A percentile compares a stretch with the other conserved stretches of the same genome.
phyloP scores from a whole-genome alignment of 1,284 basidiomycete genomes.

The Heterobasidion annosum region DNA sequence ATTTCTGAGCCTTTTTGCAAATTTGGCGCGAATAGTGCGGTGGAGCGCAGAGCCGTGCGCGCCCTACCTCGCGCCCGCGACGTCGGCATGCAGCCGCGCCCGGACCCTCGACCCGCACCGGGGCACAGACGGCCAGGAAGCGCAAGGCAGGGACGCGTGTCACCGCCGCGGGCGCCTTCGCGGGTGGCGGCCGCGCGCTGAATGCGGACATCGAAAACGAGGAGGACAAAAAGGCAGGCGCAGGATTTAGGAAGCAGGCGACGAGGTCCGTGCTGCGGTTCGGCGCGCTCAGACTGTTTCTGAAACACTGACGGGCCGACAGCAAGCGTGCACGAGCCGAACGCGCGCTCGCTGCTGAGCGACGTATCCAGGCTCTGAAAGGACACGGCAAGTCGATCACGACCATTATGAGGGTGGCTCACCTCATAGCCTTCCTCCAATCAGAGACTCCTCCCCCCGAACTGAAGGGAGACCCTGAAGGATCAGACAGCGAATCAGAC shows the following conservation, averaged over 20 bases:
- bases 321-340: constrained; percentile 73
- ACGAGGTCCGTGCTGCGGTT: constrained; percentile 36
- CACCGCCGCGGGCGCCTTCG: constrained; percentile 48
- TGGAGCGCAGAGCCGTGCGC: constrained; percentile 59
- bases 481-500: constrained; percentile 13
- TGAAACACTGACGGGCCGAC: neutral
- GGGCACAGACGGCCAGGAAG: constrained; percentile 50
- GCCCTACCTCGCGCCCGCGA: constrained; percentile 38
- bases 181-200: constrained; percentile 44
- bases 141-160: constrained; percentile 65
- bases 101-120: constrained; percentile 45
- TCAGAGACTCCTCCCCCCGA: neutral
- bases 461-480: constrained; percentile 1
- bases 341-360: constrained; percentile 63
- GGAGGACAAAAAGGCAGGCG: constrained; percentile 32
- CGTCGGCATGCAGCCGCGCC: constrained; percentile 19
- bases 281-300: neutral
- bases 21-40: constrained; percentile 45
- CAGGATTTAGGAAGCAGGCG: constrained; percentile 62
- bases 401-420: neutral
- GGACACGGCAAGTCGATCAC: constrained; percentile 17
- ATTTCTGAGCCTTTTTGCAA: neutral
- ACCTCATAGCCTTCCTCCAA: neutral
- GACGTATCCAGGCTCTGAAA: constrained; percentile 39
- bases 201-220: constrained; percentile 32